These are phyloP conservation scores for Gautieria morchelliformis DNA, from an alignment of 768 basidiomycete genomes.

Conservation along the genomic window DNA sequence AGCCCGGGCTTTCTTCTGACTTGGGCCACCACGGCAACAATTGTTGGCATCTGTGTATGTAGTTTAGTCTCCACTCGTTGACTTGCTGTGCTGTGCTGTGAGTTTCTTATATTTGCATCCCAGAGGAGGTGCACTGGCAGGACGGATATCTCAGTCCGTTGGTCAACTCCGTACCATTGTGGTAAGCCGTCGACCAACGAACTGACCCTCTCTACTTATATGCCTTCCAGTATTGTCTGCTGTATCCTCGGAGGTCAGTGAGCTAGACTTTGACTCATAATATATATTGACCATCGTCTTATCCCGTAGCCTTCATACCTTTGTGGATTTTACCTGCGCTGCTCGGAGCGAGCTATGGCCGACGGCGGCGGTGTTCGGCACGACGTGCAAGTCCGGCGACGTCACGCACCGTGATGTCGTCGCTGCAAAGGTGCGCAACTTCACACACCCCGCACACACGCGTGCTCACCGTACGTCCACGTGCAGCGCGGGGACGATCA, in stretches of 20 bases:
- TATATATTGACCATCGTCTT: neutral
- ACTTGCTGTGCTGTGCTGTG: conserved; percentile 30
- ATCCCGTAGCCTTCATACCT: conserved; percentile 53
- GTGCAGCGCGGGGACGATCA: too few species aligned
- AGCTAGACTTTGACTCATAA: too few species aligned
- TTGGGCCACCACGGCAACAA: conserved; percentile 66
- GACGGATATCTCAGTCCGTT: conserved; percentile 61
- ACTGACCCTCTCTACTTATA: neutral
- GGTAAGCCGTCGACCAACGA: conserved; percentile 5
- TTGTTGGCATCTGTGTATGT: conserved; percentile 64
- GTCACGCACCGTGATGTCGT: too few species aligned
- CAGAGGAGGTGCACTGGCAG: conserved; percentile 67
- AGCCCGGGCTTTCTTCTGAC: conserved; percentile 44
- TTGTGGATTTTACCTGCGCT: conserved; percentile 74
- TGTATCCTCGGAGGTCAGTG: conserved; percentile 36
- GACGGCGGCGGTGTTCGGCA: too few species aligned
- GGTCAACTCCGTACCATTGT: conserved; percentile 81
- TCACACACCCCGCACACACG: too few species aligned
- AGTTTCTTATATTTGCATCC: conserved; percentile 12
- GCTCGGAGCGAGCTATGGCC: too few species aligned
- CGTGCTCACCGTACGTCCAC: too few species aligned
- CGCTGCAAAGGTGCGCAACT: too few species aligned
- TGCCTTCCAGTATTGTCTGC: conserved; percentile 37
- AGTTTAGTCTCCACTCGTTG: neutral
- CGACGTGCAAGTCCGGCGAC: too few species aligned